Conservation (phyloP, 2,329 filamentous ascomycete genomes). For the Ceratocystis albifundus region DNA sequence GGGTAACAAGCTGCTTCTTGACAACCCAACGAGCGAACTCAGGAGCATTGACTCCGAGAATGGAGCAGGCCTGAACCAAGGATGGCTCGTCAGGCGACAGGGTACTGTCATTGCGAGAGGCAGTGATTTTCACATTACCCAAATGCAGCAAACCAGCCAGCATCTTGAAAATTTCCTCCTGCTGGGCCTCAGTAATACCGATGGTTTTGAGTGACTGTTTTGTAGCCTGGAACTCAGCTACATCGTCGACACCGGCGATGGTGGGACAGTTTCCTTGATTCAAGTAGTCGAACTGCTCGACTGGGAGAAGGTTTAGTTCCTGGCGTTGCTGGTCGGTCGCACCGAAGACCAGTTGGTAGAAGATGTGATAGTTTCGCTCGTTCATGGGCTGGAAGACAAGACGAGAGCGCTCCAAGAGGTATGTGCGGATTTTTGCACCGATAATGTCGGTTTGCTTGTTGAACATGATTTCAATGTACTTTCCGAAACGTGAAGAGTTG, state of each 20-base stretch:
- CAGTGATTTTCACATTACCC: slow-evolving; percentile 91
- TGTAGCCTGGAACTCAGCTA: slow-evolving; percentile 82
- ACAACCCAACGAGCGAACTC: slow-evolving; percentile 97
- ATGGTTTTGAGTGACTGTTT: slow-evolving; percentile 78
- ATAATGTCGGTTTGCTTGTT: slow-evolving; percentile 92
- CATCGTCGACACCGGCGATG: slow-evolving; percentile 92
- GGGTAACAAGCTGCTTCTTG: slow-evolving; percentile 94
- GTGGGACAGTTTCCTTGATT: slow-evolving; percentile 86
- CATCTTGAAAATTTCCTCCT: slow-evolving; percentile 77
- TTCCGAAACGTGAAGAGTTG: slow-evolving; percentile 97
- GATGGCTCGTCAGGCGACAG: slow-evolving; percentile 71
- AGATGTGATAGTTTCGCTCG: slow-evolving; percentile 98
- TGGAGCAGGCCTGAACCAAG: slow-evolving; percentile 65
- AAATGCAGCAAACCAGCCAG: slow-evolving; percentile 85
- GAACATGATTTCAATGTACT: slow-evolving; percentile 99
- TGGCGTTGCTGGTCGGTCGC: slow-evolving; percentile 74
- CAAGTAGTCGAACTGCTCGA: slow-evolving; percentile 89
- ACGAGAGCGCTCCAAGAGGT: slow-evolving; percentile 86
- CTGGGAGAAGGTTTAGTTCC: slow-evolving; percentile 63
- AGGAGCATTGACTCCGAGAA: slow-evolving; percentile 73
- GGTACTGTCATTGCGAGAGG: slow-evolving; percentile 77
- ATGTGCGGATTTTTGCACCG: slow-evolving; percentile 92
- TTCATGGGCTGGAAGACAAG: slow-evolving; percentile 95
- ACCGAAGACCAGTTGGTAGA: slow-evolving; percentile 92
- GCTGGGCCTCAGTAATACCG: slow-evolving; percentile 62